Percentiles rank a stretch among this genome's conserved stretches.
These are phyloP conservation scores for Trichodelitschia bisporula DNA, from an alignment of 495 filamentous ascomycete genomes.

Conservation along the genomic window DNA sequence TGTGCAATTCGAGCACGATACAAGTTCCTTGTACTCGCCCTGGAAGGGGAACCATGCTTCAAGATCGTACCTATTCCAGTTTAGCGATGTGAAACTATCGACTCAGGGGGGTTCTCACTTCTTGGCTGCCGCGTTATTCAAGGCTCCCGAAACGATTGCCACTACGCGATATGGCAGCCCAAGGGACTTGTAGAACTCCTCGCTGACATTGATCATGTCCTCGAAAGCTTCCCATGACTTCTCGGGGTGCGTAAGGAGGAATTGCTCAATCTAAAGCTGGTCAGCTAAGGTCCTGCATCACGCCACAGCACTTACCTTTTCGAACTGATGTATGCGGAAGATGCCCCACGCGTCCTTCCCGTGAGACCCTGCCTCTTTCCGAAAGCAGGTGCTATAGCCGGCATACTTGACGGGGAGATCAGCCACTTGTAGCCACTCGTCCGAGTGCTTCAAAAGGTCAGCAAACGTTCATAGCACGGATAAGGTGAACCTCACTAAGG, in stretches of 20 bases:
- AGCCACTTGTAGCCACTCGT: slow-evolving; percentile 72
- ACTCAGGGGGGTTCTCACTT: too few relatives aligned
- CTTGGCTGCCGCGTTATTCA: slow-evolving; percentile 84
- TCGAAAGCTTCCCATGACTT: slow-evolving; percentile 88
- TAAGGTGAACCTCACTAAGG: too few relatives aligned
- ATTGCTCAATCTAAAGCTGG: slow-evolving; percentile 52
- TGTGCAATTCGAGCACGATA: slow-evolving; percentile 88
- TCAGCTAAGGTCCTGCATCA: neutral
- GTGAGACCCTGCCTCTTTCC: slow-evolving; percentile 79
- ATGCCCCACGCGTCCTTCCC: slow-evolving; percentile 96
- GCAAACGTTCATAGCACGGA: too few relatives aligned
- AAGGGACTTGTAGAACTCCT: slow-evolving; percentile 85
- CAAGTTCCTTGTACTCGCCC: slow-evolving; percentile 83
- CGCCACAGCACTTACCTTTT: slow-evolving; percentile 34
- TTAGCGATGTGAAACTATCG: too few relatives aligned
- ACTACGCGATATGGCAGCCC: slow-evolving; percentile 75
- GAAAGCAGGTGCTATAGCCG: slow-evolving; percentile 82
- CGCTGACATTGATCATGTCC: slow-evolving; percentile 66
- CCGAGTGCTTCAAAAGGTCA: too few relatives aligned
- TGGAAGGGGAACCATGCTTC: slow-evolving; percentile 97
- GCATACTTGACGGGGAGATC: slow-evolving; percentile 85
- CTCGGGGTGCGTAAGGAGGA: slow-evolving; percentile 80
- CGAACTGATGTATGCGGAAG: slow-evolving; percentile 95
- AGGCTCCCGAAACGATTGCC: slow-evolving; percentile 77
- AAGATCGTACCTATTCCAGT: too few relatives aligned